Evolutionary conservation across 1,139 yeast species (phyloP).

Genomic region (Zygosaccharomyces pseudobailii): DNA sequence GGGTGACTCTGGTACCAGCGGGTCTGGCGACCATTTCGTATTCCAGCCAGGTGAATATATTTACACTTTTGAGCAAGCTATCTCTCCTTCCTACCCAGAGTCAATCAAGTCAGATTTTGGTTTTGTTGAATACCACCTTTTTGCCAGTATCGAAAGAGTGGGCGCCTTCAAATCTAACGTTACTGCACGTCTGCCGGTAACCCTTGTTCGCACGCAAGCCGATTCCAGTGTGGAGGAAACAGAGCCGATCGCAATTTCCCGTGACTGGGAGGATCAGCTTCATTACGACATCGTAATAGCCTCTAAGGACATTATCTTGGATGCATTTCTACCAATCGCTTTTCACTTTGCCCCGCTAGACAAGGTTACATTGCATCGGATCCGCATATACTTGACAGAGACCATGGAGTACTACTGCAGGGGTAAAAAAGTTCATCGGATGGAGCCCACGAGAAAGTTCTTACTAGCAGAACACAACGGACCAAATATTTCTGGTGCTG

Average conservation of each 20-base stretch:
- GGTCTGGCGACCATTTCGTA: conserved; percentile 35
- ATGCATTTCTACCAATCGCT: conserved; percentile 77
- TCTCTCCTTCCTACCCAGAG: conserved; percentile 82
- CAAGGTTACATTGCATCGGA: conserved; percentile 79
- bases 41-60: conserved; percentile 82
- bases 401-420: conserved; percentile 85
- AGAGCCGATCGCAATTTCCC: conserved; percentile 85
- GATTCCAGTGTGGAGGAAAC: conserved; percentile 79
- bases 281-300: conserved; percentile 87
- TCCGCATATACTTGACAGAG: conserved; percentile 80
- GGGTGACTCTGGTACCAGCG: conserved; percentile 10
- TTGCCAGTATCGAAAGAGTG: conserved; percentile 62
- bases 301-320: conserved; percentile 79
- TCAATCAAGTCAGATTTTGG: conserved; percentile 78
- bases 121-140: conserved; percentile 61
- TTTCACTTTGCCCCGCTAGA: conserved; percentile 82
- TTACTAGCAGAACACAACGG: conserved; percentile 78
- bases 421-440: conserved; percentile 79
- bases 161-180: conserved; percentile 85
- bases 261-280: conserved; percentile 92
- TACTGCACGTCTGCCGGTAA: conserved; percentile 57
- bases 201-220: conserved; percentile 68
- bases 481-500: conserved; percentile 32
- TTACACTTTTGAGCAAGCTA: conserved; percentile 85
- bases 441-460: conserved; percentile 83